These are phyloP conservation scores for Sarocladiaceae sp. DNA, from an alignment of 2,329 filamentous ascomycete species.

Conservation along the genomic window DNA sequence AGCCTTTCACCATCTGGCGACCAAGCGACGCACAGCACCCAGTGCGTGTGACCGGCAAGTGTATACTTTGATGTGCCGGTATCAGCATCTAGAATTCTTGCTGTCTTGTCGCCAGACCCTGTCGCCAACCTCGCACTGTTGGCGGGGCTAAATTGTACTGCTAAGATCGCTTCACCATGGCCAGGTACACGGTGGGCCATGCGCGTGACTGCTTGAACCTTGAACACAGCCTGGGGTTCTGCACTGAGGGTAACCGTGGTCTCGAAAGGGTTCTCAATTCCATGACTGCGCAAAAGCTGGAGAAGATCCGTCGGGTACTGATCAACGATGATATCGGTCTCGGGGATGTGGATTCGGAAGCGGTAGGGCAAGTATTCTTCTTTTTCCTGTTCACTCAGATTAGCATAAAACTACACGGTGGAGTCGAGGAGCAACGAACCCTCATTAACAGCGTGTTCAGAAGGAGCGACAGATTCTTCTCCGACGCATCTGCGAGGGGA, in stretches of 20 bases:
- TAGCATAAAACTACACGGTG: not conserved
- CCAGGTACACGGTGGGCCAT: conserved; percentile 84
- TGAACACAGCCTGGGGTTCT: conserved; percentile 85
- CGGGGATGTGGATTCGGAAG: conserved; percentile 53
- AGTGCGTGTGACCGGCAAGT: conserved; percentile 78
- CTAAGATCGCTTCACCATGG: conserved; percentile 85
- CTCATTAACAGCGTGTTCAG: conserved; percentile 78
- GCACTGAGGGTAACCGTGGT: conserved; percentile 49
- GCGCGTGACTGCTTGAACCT: conserved; percentile 84
- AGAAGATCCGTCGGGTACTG: conserved; percentile 50
- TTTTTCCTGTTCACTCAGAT: conserved; percentile 31
- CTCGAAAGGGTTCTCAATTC: conserved; percentile 53
- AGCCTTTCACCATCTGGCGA: conserved; percentile 75
- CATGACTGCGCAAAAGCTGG: conserved; percentile 47
- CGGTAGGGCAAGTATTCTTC: conserved; percentile 57
- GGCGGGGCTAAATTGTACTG: conserved; percentile 77
- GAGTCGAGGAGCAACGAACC: conserved; percentile 36
- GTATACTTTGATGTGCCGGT: conserved; percentile 86
- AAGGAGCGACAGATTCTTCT: conserved; percentile 83
- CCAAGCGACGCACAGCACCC: conserved; percentile 85
- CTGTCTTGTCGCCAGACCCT: conserved; percentile 85
- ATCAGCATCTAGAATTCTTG: conserved; percentile 89
- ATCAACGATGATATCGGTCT: conserved; percentile 46
- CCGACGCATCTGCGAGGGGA: conserved; percentile 74
- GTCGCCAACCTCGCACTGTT: conserved; percentile 74